Evolutionary conservation across 768 basidiomycete genomes (phyloP), one percentile per base, ranked within the genome.

Genomic region (Lactifluus volemus): DNA sequence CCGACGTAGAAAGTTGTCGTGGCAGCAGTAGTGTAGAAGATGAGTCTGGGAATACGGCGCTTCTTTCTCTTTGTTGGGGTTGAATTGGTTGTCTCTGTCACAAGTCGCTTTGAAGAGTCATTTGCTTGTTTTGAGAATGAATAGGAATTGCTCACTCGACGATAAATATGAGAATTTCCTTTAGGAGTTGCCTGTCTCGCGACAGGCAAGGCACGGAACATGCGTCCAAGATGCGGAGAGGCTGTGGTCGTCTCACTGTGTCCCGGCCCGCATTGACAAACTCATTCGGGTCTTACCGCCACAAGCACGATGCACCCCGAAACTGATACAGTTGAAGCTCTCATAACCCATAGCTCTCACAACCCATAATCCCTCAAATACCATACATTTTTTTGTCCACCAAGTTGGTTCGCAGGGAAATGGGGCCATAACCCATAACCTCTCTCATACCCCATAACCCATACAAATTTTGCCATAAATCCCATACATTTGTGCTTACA

Each of bases 1-100:
- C 86, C 84, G 60, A 85, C 75, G 78, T 94, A 96, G 77, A 93
- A 92, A 17, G 85, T 83, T 51, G 86, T 82, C 17, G 83, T 82
- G 21, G 84, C 78, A 10, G 83, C 78, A 47, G 86, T 74, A 15
- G 89, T 85, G 56, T 87, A 84, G 73, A 86, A 76, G 36, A 95
- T 70, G 54, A 92, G 73, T 54, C 75, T 78, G 59, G 84, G 80
- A 49, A 90, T 73, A 56, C 84, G 60, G 52, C 74, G 71, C 63
- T 75, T 81, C 70, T 80, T 80, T 73, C 83, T 84, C 70, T 79
- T 78, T 8, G 81, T 79, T 9, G 67, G 32, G 39, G 70, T 61
- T 51, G 64, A 48, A 39, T 66, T 59, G 29, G 58, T 29, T 41
- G 64, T 34, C 32, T 85, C 86, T 47, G 86, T 88, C 57, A 83